Evolutionary conservation across 202 grass and related monocot genomes (phyloP), one percentile per base, ranked within the genome.

Genomic region (Bolboschoenoplectus hybrid): DNA sequence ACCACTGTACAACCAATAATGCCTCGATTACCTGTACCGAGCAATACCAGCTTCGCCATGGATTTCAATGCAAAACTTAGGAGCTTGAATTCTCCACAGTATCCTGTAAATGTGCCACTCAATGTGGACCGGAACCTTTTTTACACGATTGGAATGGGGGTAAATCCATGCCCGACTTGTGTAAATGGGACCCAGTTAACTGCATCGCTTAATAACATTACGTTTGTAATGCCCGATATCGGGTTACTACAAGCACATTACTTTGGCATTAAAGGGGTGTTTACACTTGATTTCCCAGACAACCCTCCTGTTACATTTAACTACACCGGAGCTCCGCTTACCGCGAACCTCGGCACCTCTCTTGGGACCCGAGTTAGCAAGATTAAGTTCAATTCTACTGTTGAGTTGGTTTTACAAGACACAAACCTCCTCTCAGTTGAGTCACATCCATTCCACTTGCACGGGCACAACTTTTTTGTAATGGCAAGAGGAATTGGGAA

Each of bases 361-460:
- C 81, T 70, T 35, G 92, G 90, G 11, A 94, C 92, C 0, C 83
- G 89, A 67, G 81, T 94, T 13, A 88, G 92, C 81, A 89, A 36
- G 88, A 55, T 94, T 17, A 82, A 90, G 12, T 94, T 79, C 85
- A 94, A 94, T 83, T 82, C 92, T 6, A 87, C 86, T 41, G 90
- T 94, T 0, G 88, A 94, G 67, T 78, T 94, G 64, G 90, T 94
- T 66, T 80, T 94, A 84, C 92, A 94, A 70, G 92, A 94, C 84
- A 92, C 92, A 40, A 92, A 68, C 63, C 92, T 94, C 2, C 56
- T 94, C 12, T 85, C 89, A 7, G 92, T 83, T 7, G 90, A 94
- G 52, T 94, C 88, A 34, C 93, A 94, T 62, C 88, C 90, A 1
- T 94, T 94, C 65, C 93, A 94, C 78, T 87, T 94, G 73, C 93